A percentile compares a stretch with the other conserved stretches of the same genome.
Conservation (phyloP, 2,329 filamentous ascomycete species). For the Chalara sp. region DNA sequence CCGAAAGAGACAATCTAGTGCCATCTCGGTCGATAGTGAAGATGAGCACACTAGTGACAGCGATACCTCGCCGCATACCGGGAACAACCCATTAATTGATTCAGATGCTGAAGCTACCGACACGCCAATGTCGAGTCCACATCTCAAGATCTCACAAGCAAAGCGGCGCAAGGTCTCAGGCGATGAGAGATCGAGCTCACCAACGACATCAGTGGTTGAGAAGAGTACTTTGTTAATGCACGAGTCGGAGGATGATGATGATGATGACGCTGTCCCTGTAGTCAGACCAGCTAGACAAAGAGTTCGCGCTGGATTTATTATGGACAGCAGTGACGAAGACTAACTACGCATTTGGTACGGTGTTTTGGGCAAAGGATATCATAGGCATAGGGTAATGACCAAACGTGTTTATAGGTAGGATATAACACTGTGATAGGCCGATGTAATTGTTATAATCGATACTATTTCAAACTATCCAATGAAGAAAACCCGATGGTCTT, state of each 20-base stretch:
- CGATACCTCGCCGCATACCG: slow-evolving; percentile 11
- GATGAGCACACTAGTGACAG: slow-evolving; percentile 24
- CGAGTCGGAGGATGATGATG: slow-evolving; percentile 28
- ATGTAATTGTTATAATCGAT: too few species aligned
- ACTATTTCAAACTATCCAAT: too few species aligned
- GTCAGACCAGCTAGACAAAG: slow-evolving; percentile 27
- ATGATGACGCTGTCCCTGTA: slow-evolving; percentile 34
- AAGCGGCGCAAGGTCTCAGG: slow-evolving; percentile 33
- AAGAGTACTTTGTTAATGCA: slow-evolving; percentile 7
- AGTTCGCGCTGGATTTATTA: slow-evolving; percentile 46
- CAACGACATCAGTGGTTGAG: slow-evolving; percentile 4
- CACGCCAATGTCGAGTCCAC: slow-evolving; percentile 35
- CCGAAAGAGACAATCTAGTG: slow-evolving; percentile 10
- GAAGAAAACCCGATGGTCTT: too few species aligned
- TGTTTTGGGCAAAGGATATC: too few species aligned
- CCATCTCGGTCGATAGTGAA: slow-evolving; percentile 21
- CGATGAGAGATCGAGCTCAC: slow-evolving; percentile 21
- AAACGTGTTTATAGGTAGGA: too few species aligned
- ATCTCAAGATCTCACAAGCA: slow-evolving; percentile 23
- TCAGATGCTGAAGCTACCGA: slow-evolving; percentile 28
- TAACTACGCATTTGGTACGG: slow-evolving; percentile 7
- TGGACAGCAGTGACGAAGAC: slow-evolving; percentile 50
- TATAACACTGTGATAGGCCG: too few species aligned
- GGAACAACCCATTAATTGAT: slow-evolving; percentile 22
- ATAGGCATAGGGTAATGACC: too few species aligned